Percentiles rank a stretch among this genome's conserved stretches.
Evolutionary conservation across 2,329 filamentous ascomycete genomes (phyloP).

Genomic region (Fusarium chlamydosporum): DNA sequence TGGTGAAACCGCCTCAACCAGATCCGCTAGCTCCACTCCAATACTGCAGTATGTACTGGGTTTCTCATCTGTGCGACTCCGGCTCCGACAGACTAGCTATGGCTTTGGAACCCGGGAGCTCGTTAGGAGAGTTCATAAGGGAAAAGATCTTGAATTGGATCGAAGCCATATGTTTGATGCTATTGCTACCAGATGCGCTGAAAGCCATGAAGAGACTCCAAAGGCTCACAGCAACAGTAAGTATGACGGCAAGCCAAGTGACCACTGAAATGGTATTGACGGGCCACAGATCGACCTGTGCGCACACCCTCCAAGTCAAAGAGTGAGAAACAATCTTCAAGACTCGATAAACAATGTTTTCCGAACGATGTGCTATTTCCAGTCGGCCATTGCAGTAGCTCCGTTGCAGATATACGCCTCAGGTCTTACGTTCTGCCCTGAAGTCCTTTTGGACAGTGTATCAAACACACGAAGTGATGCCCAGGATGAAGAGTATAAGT

Average conservation of each 20-base stretch:
- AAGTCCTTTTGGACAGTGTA: not conserved
- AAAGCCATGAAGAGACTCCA: too few species aligned
- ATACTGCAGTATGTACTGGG: not conserved
- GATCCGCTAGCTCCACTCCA: not conserved
- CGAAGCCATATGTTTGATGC: not conserved
- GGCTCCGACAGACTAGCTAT: fast-evolving
- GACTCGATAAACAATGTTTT: not conserved
- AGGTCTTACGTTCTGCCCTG: not conserved
- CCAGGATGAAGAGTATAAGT: not conserved
- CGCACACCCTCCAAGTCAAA: not conserved
- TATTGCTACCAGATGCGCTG: not conserved
- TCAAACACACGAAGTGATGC: not conserved
- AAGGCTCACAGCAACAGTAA: too few species aligned
- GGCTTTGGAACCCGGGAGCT: not conserved
- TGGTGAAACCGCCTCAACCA: not conserved
- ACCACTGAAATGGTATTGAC: fast-evolving
- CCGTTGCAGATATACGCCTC: not conserved
- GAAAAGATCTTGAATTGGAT: not conserved
- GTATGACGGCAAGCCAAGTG: too few species aligned
- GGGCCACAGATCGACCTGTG: not conserved
- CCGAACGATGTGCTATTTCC: not conserved
- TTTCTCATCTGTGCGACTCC: not conserved
- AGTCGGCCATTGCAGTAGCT: not conserved
- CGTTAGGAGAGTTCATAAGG: fast-evolving
- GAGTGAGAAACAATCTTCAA: not conserved